phyloP scores from a whole-genome alignment of 805 yeast species.

The Kodamaea restingae region DNA sequence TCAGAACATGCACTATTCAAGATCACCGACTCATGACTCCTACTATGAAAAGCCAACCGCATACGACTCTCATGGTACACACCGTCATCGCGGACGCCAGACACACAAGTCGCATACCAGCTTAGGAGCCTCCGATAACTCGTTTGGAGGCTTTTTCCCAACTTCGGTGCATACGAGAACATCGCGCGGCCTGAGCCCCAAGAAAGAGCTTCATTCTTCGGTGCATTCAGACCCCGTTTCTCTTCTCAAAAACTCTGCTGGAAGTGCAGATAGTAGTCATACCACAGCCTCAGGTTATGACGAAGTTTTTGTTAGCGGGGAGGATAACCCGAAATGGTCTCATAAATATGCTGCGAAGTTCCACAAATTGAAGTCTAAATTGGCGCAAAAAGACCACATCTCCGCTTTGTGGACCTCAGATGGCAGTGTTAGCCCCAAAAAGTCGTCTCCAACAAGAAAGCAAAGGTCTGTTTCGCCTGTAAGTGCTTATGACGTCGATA shows the following conservation, averaged over 20 bases:
- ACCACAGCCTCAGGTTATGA: constrained; percentile 8
- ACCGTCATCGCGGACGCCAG: neutral
- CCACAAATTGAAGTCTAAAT: constrained; percentile 28
- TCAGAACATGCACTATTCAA: neutral
- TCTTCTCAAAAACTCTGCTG: constrained; percentile 3
- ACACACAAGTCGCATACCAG: neutral
- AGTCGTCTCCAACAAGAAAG: neutral
- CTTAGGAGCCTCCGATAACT: neutral
- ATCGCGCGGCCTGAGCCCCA: constrained; percentile 1
- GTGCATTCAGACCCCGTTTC: constrained; percentile 6
- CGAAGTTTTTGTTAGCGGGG: constrained; percentile 12
- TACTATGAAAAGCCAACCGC: neutral
- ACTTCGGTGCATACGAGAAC: neutral
- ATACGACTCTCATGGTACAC: neutral
- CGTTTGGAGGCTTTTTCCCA: constrained; percentile 1
- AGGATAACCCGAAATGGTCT: constrained; percentile 13
- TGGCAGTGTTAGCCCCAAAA: constrained; percentile 4
- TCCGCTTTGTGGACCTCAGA: constrained; percentile 21
- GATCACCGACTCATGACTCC: neutral
- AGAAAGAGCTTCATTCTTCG: constrained; percentile 2
- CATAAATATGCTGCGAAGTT: constrained; percentile 26
- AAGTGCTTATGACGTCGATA: constrained; percentile 15
- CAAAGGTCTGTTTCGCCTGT: constrained; percentile 18
- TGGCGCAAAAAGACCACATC: constrained; percentile 34
- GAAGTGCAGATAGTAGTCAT: neutral